phyloP scores from a whole-genome alignment of 306 rosid species.

The Malus asiatica region DNA sequence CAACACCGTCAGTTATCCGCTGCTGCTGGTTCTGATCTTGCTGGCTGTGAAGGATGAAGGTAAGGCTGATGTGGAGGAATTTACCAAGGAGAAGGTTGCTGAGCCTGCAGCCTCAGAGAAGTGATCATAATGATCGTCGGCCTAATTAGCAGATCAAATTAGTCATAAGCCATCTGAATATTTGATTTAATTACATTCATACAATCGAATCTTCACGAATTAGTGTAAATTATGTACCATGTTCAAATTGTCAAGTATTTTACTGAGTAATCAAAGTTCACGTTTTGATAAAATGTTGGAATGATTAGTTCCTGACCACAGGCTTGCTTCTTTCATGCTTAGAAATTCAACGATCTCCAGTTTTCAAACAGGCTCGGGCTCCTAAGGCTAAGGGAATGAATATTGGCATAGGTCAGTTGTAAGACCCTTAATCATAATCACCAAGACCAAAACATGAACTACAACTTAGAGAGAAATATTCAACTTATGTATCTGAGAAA shows the following conservation, averaged over 20 bases:
- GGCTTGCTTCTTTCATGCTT: too few relatives aligned
- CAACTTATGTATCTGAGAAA: too few relatives aligned
- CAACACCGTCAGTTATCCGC: constrained; percentile 60
- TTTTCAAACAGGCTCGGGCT: neutral
- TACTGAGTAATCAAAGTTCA: neutral
- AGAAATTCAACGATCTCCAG: neutral
- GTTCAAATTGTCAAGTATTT: neutral
- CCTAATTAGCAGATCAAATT: neutral
- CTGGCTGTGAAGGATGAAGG: constrained; percentile 64
- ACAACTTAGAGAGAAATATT: too few relatives aligned
- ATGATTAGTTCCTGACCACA: neutral
- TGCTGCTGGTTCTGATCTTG: constrained; percentile 43
- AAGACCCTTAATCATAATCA: too few relatives aligned
- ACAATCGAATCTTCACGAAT: too few relatives aligned
- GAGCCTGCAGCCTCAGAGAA: constrained; percentile 16
- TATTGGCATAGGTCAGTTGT: neutral
- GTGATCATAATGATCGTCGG: neutral
- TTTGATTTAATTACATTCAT: neutral
- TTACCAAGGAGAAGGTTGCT: constrained; percentile 18
- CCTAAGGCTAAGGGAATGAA: too few relatives aligned
- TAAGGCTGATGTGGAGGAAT: constrained; percentile 15
- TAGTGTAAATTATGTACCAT: neutral
- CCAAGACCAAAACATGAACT: too few relatives aligned
- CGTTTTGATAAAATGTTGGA: neutral
- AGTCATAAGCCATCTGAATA: constrained; percentile 3